phyloP scores from a whole-genome alignment of 129 eudicot genomes.

The Flaveria linearis region DNA sequence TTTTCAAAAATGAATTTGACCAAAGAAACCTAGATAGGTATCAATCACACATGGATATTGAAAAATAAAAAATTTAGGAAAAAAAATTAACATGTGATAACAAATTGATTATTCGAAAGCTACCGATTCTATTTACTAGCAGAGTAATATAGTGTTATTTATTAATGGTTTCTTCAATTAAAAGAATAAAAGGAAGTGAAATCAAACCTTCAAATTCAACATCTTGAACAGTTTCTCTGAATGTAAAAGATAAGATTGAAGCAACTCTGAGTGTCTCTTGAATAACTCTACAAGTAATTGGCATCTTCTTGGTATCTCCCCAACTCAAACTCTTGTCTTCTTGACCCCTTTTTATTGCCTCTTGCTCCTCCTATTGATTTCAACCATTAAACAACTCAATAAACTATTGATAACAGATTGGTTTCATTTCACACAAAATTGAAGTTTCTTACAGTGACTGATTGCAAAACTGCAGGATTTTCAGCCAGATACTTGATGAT shows the following conservation, averaged over 20 bases:
- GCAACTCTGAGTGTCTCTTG: slow-evolving; percentile 64
- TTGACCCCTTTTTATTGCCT: slow-evolving; percentile 35
- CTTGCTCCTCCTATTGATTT: slow-evolving; percentile 39
- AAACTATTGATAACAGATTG: background rate
- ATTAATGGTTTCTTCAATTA: slow-evolving; percentile 1
- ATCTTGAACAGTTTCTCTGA: slow-evolving; percentile 53
- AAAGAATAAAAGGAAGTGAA: background rate
- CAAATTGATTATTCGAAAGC: too few relatives aligned
- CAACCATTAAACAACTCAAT: background rate
- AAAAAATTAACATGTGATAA: too few relatives aligned
- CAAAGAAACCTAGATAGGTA: too few relatives aligned
- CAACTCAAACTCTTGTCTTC: slow-evolving; percentile 49
- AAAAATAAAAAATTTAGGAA: too few relatives aligned
- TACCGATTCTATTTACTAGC: too few relatives aligned
- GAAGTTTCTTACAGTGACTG: slow-evolving; percentile 39
- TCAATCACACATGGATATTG: too few relatives aligned
- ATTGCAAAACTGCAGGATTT: slow-evolving; percentile 30
- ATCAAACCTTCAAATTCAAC: slow-evolving; percentile 49
- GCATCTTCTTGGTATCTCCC: slow-evolving; percentile 58
- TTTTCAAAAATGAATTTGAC: too few relatives aligned
- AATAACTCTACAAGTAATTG: slow-evolving; percentile 49
- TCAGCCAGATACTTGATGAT: slow-evolving; percentile 49
- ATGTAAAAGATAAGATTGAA: slow-evolving; percentile 58
- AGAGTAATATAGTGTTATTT: background rate
- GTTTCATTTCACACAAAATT: background rate